Evolutionary conservation across 768 basidiomycete genomes (phyloP).

Genomic region (Phanerochaete carnosa): DNA sequence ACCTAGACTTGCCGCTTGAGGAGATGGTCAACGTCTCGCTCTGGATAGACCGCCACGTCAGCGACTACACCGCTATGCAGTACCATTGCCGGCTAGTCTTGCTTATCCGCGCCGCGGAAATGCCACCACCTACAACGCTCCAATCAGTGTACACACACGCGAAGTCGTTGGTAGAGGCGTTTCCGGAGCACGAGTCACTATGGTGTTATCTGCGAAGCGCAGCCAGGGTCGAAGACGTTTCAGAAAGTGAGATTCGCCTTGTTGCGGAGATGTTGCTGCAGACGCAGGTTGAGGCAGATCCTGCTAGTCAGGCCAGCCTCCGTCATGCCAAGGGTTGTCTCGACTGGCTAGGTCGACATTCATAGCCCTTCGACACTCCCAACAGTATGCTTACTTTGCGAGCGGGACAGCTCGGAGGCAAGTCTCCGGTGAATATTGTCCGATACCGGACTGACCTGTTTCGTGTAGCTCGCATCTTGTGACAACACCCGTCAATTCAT

Average conservation of each 20-base stretch:
- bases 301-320: background rate
- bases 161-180: conserved; percentile 43
- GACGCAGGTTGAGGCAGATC: background rate
- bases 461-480: background rate
- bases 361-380: background rate
- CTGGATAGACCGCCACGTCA: conserved; percentile 65
- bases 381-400: background rate
- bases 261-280: background rate
- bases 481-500: background rate
- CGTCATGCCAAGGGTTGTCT: background rate
- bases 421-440: background rate
- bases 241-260: background rate
- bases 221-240: background rate
- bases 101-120: background rate
- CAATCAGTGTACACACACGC: conserved; percentile 33
- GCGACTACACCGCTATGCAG: conserved; percentile 65
- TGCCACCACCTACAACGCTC: background rate
- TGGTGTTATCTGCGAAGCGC: conserved; percentile 54
- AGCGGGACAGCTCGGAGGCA: background rate
- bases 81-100: conserved; percentile 42
- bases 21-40: conserved; percentile 36
- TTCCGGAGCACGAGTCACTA: conserved; percentile 57
- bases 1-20: conserved; percentile 30
- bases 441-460: background rate
- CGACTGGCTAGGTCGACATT: background rate